phyloP scores from a whole-genome alignment of 352 stramenopile species.

The Globisporangium radiosum region DNA sequence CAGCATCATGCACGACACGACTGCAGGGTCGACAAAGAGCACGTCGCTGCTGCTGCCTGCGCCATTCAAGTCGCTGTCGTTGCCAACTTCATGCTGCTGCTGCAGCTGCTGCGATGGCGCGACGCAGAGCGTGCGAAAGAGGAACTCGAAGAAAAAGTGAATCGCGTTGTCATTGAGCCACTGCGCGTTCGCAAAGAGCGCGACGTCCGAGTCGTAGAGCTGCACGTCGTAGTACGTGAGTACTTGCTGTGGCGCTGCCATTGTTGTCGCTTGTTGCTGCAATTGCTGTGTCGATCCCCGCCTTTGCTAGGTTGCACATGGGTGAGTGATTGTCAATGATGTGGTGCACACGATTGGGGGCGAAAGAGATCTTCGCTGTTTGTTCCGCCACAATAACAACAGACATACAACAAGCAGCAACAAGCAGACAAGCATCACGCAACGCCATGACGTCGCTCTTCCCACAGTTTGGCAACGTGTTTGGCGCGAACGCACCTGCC shows the following conservation, averaged over 20 bases:
- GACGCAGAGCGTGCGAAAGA: constrained; percentile 37
- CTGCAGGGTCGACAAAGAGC: constrained; percentile 66
- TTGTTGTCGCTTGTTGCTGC: background rate
- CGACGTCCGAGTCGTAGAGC: constrained; percentile 76
- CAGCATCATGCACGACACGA: constrained; percentile 76
- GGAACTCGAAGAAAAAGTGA: constrained; percentile 79
- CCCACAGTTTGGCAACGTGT: constrained; percentile 77
- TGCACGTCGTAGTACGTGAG: constrained; percentile 78
- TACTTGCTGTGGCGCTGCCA: constrained; percentile 27
- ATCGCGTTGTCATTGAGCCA: constrained; percentile 85
- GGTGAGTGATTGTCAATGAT: no score
- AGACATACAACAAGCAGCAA: constrained; percentile 9
- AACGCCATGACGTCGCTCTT: constrained; percentile 55
- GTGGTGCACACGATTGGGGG: no score
- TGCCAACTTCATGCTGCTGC: background rate
- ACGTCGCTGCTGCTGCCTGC: constrained; percentile 12
- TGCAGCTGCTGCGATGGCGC: background rate
- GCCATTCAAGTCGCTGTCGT: background rate
- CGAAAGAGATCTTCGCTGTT: background rate
- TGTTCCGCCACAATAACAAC: constrained; percentile 7
- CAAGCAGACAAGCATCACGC: background rate
- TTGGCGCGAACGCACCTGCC: constrained; percentile 48
- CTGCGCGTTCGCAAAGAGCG: constrained; percentile 43
- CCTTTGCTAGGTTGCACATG: no score
- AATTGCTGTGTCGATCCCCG: background rate